Evolutionary conservation across 768 basidiomycete genomes (phyloP).

Genomic region (Russula earlei): DNA sequence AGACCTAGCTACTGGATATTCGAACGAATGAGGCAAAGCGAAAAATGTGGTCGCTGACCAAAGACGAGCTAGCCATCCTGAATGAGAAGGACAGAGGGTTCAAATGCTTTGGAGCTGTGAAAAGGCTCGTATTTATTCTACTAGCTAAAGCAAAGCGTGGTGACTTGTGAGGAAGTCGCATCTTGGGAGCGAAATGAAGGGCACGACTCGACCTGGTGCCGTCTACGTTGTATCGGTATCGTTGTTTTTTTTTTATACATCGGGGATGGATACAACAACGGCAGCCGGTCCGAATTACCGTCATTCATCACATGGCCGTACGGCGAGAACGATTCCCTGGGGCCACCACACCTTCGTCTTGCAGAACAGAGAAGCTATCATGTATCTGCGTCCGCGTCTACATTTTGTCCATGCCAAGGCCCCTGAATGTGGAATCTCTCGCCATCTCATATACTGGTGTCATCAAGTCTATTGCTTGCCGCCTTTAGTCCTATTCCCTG

Average conservation of each 20-base stretch:
- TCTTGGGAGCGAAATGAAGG: background rate
- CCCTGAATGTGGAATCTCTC: background rate
- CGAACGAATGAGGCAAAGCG: background rate
- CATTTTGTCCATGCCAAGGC: background rate
- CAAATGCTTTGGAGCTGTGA: background rate
- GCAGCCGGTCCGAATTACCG: too few species aligned
- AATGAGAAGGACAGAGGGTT: background rate
- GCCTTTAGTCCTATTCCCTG: background rate
- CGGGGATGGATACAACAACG: too few species aligned
- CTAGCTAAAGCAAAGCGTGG: background rate
- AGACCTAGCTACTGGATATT: slow-evolving; percentile 29
- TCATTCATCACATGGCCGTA: too few species aligned
- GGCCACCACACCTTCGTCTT: too few species aligned
- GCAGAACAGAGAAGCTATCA: too few species aligned
- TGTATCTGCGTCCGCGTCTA: too few species aligned
- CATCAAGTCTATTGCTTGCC: background rate
- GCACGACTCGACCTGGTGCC: too few species aligned
- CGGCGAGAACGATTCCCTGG: too few species aligned
- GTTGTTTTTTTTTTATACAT: too few species aligned
- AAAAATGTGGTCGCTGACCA: background rate
- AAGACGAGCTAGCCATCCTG: slow-evolving; percentile 9
- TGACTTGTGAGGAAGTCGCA: background rate
- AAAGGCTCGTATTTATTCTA: background rate
- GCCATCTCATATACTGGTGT: background rate
- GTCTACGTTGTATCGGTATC: too few species aligned